Evolutionary conservation across 106 monocot species (phyloP).

Genomic region (Apostasia ramifera): DNA sequence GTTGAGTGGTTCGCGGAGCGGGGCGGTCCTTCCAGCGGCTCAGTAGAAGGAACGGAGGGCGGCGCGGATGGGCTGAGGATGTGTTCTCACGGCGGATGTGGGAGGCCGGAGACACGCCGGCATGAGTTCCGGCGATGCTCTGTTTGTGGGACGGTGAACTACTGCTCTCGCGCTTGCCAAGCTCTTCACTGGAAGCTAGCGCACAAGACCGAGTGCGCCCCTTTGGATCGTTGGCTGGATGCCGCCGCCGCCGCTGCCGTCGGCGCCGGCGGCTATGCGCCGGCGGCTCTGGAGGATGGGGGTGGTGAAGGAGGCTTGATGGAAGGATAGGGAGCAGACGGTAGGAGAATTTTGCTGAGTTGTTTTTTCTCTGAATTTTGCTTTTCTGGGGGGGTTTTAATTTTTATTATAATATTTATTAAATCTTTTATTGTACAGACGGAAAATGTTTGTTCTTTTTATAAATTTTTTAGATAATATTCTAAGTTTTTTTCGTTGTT

Average conservation of each 20-base stretch:
- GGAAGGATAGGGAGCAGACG: too few species aligned
- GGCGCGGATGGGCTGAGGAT: constrained; percentile 10
- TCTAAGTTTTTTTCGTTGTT: too few species aligned
- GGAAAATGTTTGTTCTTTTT: too few species aligned
- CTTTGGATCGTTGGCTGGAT: constrained; percentile 4
- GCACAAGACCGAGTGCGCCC: constrained; percentile 3
- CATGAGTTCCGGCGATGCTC: constrained; percentile 38
- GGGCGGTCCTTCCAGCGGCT: too few species aligned
- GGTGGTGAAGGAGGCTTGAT: not conserved
- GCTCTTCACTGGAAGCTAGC: constrained; percentile 13
- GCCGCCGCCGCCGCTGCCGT: not conserved
- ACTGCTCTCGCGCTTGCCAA: constrained; percentile 31
- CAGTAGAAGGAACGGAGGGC: not conserved
- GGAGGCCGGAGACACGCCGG: constrained; percentile 33
- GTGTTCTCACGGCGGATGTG: constrained; percentile 34
- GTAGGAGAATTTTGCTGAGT: too few species aligned
- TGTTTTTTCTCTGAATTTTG: too few species aligned
- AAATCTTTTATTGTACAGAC: too few species aligned
- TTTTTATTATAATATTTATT: too few species aligned
- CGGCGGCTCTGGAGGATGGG: not conserved
- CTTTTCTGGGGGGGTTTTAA: too few species aligned
- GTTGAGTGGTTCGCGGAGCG: constrained; percentile 4
- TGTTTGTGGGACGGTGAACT: constrained; percentile 21
- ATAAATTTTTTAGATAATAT: too few species aligned
- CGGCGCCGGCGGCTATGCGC: not conserved